phyloP scores from a whole-genome alignment of 495 filamentous ascomycete species.

The Evernia prunastri region DNA sequence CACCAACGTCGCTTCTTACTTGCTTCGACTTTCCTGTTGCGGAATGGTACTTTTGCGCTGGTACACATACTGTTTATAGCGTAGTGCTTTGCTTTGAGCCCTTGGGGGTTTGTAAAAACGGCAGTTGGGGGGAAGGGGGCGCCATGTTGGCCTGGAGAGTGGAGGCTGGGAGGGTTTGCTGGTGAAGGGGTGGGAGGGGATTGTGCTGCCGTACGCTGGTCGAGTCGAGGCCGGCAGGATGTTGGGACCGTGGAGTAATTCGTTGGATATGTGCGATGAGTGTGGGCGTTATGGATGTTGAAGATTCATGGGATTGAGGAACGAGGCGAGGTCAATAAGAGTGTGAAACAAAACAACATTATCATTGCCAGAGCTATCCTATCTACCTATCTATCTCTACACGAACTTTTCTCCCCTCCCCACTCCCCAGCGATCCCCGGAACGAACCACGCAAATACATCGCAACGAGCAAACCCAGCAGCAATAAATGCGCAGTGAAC shows the following conservation, averaged over 20 bases:
- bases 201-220: no score
- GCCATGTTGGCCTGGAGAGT: not conserved
- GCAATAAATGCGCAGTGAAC: slow-evolving; percentile 6
- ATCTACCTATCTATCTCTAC: not conserved
- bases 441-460: slow-evolving; percentile 6
- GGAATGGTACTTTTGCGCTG: no score
- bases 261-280: no score
- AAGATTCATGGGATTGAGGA: not conserved
- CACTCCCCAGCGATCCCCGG: not conserved
- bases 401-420: slow-evolving; percentile 1
- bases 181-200: not conserved
- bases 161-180: not conserved
- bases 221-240: no score
- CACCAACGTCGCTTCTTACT: not conserved
- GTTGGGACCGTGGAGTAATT: no score
- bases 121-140: no score
- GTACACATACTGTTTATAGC: no score
- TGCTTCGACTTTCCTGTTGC: not conserved
- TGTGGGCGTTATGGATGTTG: not conserved
- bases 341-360: not conserved
- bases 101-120: not conserved
- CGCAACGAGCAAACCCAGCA: slow-evolving; percentile 10
- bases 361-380: no score
- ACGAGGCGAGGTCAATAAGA: not conserved
- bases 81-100: no score